Conservation (phyloP, 2,329 filamentous ascomycete genomes). For the Alternaria triticina region DNA sequence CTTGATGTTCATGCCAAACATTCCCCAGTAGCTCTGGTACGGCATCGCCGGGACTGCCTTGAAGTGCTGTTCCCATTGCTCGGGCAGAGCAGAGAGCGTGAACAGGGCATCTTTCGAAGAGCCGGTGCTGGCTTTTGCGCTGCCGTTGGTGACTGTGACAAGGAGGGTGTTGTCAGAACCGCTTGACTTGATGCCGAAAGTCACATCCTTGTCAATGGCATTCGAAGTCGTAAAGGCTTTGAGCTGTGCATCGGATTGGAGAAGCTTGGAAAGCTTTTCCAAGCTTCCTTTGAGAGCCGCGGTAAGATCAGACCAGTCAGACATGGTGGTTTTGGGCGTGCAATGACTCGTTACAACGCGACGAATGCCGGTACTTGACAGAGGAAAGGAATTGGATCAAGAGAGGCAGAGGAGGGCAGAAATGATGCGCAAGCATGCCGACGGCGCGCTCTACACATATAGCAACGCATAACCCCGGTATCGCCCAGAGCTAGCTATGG, state of each 20-base stretch:
- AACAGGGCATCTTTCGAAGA: slow-evolving; percentile 46
- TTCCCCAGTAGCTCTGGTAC: slow-evolving; percentile 56
- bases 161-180: slow-evolving; percentile 43
- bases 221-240: slow-evolving; percentile 45
- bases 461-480: slow-evolving; percentile 8
- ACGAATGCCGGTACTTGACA: background rate
- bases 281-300: slow-evolving; percentile 39
- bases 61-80: slow-evolving; percentile 57
- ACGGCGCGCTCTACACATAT: slow-evolving; percentile 16
- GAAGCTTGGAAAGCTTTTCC: slow-evolving; percentile 40
- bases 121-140: slow-evolving; percentile 35
- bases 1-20: slow-evolving; percentile 58
- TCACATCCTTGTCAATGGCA: slow-evolving; percentile 41
- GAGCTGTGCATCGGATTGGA: slow-evolving; percentile 43
- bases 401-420: background rate
- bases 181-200: slow-evolving; percentile 46
- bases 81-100: slow-evolving; percentile 50
- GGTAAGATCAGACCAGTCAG: slow-evolving; percentile 44
- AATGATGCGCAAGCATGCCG: background rate
- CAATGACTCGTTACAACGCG: background rate
- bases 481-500: slow-evolving; percentile 19
- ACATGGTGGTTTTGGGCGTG: slow-evolving; percentile 23
- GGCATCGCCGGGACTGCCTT: slow-evolving; percentile 52
- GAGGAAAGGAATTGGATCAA: background rate
- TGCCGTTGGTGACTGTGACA: slow-evolving; percentile 41